A percentile compares a stretch with the other conserved stretches of the same genome.
Evolutionary conservation across 2,329 filamentous ascomycete species (phyloP).

Genomic region (Cercospora sp.): DNA sequence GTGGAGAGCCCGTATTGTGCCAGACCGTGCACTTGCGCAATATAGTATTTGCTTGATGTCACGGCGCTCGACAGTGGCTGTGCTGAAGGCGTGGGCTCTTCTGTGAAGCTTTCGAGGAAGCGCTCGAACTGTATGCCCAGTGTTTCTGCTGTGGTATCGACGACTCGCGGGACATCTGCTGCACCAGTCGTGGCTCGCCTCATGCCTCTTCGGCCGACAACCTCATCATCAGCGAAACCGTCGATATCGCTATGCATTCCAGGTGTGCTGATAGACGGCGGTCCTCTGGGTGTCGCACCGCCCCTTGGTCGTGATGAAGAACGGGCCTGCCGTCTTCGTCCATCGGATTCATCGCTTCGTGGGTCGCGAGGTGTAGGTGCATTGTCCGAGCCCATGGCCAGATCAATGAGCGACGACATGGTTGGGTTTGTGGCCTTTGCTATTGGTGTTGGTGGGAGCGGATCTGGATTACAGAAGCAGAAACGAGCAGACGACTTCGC

Average conservation of each 20-base stretch:
- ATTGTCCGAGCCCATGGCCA: conserved; percentile 51
- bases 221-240: conserved; percentile 62
- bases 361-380: conserved; percentile 39
- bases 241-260: conserved; percentile 58
- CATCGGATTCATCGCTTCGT: conserved; percentile 41
- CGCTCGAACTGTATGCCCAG: conserved; percentile 75
- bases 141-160: conserved; percentile 73
- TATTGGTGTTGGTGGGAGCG: neutral
- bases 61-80: conserved; percentile 68
- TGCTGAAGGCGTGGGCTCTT: conserved; percentile 65
- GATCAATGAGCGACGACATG: conserved; percentile 57
- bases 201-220: conserved; percentile 57
- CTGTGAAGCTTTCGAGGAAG: conserved; percentile 75
- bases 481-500: conserved; percentile 8
- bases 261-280: conserved; percentile 54
- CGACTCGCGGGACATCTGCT: conserved; percentile 66
- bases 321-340: conserved; percentile 40
- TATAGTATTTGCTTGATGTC: conserved; percentile 79
- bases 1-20: conserved; percentile 74
- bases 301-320: conserved; percentile 55
- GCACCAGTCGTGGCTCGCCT: conserved; percentile 49
- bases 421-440: neutral
- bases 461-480: neutral
- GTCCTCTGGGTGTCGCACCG: conserved; percentile 42
- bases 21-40: conserved; percentile 80